These are phyloP conservation scores for Herpotrichia juniperi DNA, from an alignment of 2,329 filamentous ascomycete species.

Conservation along the genomic window DNA sequence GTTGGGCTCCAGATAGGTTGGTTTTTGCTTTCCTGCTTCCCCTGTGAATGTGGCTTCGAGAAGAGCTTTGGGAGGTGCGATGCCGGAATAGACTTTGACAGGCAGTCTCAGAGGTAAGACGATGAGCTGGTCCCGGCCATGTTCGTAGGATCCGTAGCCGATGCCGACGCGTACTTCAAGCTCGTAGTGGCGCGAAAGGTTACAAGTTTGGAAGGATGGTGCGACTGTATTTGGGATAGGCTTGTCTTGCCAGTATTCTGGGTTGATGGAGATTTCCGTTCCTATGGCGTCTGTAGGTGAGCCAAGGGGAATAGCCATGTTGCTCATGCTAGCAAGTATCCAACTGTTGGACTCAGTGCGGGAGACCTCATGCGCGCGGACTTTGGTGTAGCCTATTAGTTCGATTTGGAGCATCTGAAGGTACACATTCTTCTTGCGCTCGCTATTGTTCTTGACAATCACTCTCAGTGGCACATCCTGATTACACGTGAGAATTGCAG, in stretches of 20 bases:
- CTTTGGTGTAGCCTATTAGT: conserved; percentile 77
- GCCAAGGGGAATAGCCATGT: conserved; percentile 75
- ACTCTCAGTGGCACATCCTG: conserved; percentile 81
- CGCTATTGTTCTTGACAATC: conserved; percentile 75
- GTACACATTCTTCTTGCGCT: conserved; percentile 72
- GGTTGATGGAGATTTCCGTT: conserved; percentile 72
- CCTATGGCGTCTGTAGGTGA: conserved; percentile 62
- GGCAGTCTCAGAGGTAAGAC: conserved; percentile 79
- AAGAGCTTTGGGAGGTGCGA: conserved; percentile 78
- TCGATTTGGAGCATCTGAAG: conserved; percentile 82
- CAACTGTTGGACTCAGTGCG: conserved; percentile 75
- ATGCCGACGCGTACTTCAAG: conserved; percentile 82
- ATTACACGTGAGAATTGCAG: conserved; percentile 88
- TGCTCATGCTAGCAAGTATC: conserved; percentile 74
- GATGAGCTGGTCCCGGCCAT: conserved; percentile 71
- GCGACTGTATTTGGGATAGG: conserved; percentile 84
- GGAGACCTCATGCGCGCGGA: conserved; percentile 77
- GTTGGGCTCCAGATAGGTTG: conserved; percentile 10
- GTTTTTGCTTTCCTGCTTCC: conserved; percentile 19
- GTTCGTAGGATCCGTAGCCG: conserved; percentile 69
- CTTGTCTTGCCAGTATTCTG: conserved; percentile 72
- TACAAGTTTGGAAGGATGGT: conserved; percentile 87
- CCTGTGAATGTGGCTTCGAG: conserved; percentile 65
- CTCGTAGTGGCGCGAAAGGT: conserved; percentile 81
- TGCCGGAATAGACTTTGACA: conserved; percentile 85